phyloP scores from a whole-genome alignment of 2,329 filamentous ascomycete genomes.

The Calonectria honghensis region DNA sequence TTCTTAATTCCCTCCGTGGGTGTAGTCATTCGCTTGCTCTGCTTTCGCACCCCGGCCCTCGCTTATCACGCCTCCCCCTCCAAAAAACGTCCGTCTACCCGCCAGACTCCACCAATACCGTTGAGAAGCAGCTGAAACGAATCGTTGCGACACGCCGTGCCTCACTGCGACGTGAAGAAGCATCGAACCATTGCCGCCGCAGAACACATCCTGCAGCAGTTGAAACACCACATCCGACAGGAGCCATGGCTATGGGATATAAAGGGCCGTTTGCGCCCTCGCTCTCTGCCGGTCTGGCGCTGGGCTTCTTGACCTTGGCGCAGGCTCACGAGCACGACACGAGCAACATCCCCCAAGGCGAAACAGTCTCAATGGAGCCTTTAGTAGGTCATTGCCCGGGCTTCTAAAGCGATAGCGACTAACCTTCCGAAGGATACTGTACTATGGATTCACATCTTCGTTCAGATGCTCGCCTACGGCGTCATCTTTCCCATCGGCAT shows the following conservation, averaged over 20 bases:
- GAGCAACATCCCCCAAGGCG: constrained; percentile 79
- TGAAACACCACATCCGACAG: constrained; percentile 37
- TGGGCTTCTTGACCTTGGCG: constrained; percentile 53
- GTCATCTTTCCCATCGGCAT: constrained; percentile 95
- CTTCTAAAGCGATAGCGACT: constrained; percentile 49
- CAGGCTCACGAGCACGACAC: constrained; percentile 69
- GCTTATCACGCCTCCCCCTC: constrained; percentile 46
- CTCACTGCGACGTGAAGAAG: constrained; percentile 27
- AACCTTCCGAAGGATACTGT: constrained; percentile 78
- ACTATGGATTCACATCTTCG: constrained; percentile 94
- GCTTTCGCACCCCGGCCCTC: constrained; percentile 36
- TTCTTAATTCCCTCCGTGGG: constrained; percentile 2
- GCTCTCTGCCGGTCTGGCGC: constrained; percentile 47
- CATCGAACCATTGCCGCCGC: constrained; percentile 7
- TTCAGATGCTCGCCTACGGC: constrained; percentile 92
- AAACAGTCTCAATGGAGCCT: constrained; percentile 82
- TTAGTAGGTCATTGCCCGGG: constrained; percentile 71
- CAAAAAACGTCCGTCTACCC: constrained; percentile 29
- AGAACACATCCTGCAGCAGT: constrained; percentile 1
- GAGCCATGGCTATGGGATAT: constrained; percentile 48
- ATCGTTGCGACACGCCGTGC: constrained; percentile 21
- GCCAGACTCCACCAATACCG: constrained; percentile 40
- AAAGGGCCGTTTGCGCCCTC: constrained; percentile 41
- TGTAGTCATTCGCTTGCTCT: constrained; percentile 52
- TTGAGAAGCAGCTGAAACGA: constrained; percentile 41